These are phyloP conservation scores for Saururus chinensis DNA, from an alignment of 164 flowering plant species.

Conservation along the genomic window DNA sequence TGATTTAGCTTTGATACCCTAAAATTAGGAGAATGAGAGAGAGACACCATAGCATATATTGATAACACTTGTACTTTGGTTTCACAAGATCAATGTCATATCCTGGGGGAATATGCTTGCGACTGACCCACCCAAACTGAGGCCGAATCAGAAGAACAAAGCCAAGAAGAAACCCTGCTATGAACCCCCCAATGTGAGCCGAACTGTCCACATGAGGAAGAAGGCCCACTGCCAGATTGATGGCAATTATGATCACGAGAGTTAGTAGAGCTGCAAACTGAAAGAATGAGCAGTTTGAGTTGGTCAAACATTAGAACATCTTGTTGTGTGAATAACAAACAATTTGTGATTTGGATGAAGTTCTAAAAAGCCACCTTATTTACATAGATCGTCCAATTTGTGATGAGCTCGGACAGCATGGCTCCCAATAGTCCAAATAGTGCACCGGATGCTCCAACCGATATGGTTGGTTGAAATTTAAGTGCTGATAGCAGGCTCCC, in stretches of 20 bases:
- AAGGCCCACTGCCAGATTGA: conserved; percentile 48
- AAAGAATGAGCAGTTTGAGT: background rate
- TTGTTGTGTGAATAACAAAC: background rate
- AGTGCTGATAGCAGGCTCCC: conserved; percentile 54
- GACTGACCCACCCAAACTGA: conserved; percentile 51
- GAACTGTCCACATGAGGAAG: conserved; percentile 47
- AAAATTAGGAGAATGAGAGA: conserved; percentile 21
- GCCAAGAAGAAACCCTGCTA: conserved; percentile 56
- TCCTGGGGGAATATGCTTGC: conserved; percentile 38
- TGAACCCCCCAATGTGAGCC: conserved; percentile 60
- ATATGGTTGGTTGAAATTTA: conserved; percentile 15
- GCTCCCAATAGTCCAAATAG: conserved; percentile 63
- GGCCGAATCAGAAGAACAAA: conserved; percentile 58
- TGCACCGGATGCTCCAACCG: conserved; percentile 72
- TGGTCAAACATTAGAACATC: background rate
- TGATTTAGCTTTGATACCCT: conserved; percentile 16
- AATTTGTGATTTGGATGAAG: background rate
- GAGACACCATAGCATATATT: conserved; percentile 28
- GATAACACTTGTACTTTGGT: conserved; percentile 47
- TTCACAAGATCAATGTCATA: conserved; percentile 26
- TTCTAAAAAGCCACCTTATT: conserved; percentile 35
- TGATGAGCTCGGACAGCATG: conserved; percentile 68
- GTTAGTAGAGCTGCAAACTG: conserved; percentile 45
- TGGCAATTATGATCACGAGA: conserved; percentile 26
- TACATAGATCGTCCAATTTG: conserved; percentile 53